These are phyloP conservation scores for Diutina neorugosa DNA, from an alignment of 1,139 yeast genomes.

Conservation along the genomic window DNA sequence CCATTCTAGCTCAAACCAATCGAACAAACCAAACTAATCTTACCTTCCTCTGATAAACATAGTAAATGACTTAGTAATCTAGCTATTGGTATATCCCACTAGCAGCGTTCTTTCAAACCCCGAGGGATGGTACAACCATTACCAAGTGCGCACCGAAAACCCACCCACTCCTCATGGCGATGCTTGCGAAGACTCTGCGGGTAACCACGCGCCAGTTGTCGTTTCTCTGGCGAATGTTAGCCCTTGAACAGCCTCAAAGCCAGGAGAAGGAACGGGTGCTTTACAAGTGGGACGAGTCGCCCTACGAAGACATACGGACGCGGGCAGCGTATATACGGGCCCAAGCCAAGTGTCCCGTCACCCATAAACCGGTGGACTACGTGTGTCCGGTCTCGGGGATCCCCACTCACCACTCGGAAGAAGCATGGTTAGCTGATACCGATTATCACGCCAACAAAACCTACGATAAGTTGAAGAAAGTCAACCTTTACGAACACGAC, in stretches of 20 bases:
- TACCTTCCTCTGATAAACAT: too few species aligned
- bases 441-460: conserved; percentile 57
- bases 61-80: too few species aligned
- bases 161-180: background rate
- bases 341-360: conserved; percentile 84
- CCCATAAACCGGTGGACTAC: conserved; percentile 64
- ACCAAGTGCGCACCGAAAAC: background rate
- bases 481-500: conserved; percentile 90
- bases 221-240: conserved; percentile 3
- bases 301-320: conserved; percentile 75
- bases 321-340: conserved; percentile 88
- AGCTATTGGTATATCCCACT: too few species aligned
- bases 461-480: conserved; percentile 69
- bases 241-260: background rate
- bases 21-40: too few species aligned
- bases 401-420: conserved; percentile 86
- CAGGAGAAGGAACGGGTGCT: conserved; percentile 10
- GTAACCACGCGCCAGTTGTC: background rate
- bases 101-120: too few species aligned
- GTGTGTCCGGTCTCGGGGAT: conserved; percentile 93
- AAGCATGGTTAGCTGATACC: conserved; percentile 77
- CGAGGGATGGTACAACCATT: background rate
- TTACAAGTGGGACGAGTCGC: conserved; percentile 75
- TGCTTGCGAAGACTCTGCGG: background rate
- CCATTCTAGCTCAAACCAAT: too few species aligned